Conservation (phyloP, 495 filamentous ascomycete genomes). For the Hypoxylon fragiforme region DNA sequence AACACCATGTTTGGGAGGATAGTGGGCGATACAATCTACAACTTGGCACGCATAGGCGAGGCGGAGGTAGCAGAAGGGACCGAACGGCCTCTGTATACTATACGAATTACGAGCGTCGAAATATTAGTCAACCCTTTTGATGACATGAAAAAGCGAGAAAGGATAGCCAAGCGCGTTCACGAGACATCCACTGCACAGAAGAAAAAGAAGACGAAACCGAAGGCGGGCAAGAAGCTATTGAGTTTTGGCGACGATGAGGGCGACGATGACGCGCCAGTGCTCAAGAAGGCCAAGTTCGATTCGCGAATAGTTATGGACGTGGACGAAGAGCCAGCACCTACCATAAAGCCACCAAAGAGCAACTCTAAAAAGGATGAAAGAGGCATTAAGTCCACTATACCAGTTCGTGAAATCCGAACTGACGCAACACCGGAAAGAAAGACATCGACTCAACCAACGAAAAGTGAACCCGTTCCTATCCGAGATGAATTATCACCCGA, state of each 20-base stretch:
- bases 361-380: slow-evolving; percentile 38
- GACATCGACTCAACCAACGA: slow-evolving; percentile 27
- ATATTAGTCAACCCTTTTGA: slow-evolving; percentile 88
- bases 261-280: slow-evolving; percentile 63
- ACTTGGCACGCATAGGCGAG: slow-evolving; percentile 89
- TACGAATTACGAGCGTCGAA: slow-evolving; percentile 76
- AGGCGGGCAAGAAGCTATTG: slow-evolving; percentile 75
- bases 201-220: slow-evolving; percentile 72
- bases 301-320: slow-evolving; percentile 73
- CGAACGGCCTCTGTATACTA: slow-evolving; percentile 87
- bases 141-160: slow-evolving; percentile 76
- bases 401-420: slow-evolving; percentile 28
- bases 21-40: slow-evolving; percentile 93
- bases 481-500: slow-evolving; percentile 48
- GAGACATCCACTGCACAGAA: slow-evolving; percentile 54
- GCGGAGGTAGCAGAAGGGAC: slow-evolving; percentile 75
- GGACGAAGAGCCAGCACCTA: slow-evolving; percentile 38
- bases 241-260: slow-evolving; percentile 91
- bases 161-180: slow-evolving; percentile 45
- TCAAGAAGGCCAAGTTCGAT: slow-evolving; percentile 92
- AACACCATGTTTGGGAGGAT: slow-evolving; percentile 94
- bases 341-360: slow-evolving; percentile 32
- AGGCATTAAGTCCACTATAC: slow-evolving; percentile 33
- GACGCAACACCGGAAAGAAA: slow-evolving; percentile 19
- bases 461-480: slow-evolving; percentile 21